Percentiles rank a stretch among this genome's conserved stretches.
Evolutionary conservation across 169 alveolate species (phyloP).

Genomic region (Plasmodium fragile): DNA sequence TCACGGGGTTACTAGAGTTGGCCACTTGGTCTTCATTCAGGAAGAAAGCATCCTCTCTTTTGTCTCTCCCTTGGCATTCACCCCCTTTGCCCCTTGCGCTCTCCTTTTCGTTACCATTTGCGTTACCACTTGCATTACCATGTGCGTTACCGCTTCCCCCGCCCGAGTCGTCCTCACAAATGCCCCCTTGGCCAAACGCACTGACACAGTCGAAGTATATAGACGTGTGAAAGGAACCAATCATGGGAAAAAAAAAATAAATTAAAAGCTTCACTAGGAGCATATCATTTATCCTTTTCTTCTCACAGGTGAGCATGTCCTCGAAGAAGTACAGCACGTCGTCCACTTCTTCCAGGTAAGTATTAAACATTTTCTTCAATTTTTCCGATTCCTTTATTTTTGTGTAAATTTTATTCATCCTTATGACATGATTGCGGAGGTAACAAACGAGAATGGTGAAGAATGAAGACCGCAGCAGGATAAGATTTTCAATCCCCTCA

Average conservation of each 20-base stretch:
- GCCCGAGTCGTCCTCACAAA: background rate
- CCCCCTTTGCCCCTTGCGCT: background rate
- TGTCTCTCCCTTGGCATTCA: background rate
- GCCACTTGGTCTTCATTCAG: background rate
- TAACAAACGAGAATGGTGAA: slow-evolving; percentile 53
- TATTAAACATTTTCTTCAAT: slow-evolving; percentile 29
- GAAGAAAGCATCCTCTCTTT: background rate
- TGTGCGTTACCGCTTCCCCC: background rate
- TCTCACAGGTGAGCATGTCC: slow-evolving; percentile 50
- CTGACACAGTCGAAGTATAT: slow-evolving; percentile 28
- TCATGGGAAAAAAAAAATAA: slow-evolving; percentile 57
- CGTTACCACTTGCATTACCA: background rate
- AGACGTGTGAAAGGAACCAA: slow-evolving; percentile 41
- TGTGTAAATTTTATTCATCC: slow-evolving; percentile 42
- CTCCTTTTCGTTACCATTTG: background rate
- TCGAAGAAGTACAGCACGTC: slow-evolving; percentile 64
- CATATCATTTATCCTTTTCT: slow-evolving; percentile 63
- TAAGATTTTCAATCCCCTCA: slow-evolving; percentile 61
- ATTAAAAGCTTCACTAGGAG: slow-evolving; percentile 16
- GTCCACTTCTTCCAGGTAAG: slow-evolving; percentile 46
- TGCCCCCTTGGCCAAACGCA: background rate
- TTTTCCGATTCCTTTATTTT: slow-evolving; percentile 59
- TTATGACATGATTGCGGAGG: slow-evolving; percentile 25
- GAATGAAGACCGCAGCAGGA: slow-evolving; percentile 28
- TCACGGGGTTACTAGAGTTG: background rate